phyloP scores from a whole-genome alignment of 371 early-diverging fungal species.

The Zopfochytrium polystomum region DNA sequence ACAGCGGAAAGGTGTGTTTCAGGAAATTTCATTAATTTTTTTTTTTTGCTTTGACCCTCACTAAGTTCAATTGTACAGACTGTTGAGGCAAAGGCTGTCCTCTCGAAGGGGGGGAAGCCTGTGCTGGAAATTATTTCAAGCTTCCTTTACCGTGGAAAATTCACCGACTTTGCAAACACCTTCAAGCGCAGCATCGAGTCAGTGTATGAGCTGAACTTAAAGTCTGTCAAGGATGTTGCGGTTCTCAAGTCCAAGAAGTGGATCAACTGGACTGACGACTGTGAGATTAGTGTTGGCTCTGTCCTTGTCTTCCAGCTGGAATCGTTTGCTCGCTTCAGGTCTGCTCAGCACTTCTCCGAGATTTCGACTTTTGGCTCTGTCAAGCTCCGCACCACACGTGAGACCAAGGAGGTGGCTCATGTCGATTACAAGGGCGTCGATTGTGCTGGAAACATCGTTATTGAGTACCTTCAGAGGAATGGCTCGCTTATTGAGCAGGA shows the following conservation, averaged over 20 bases:
- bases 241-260: constrained; percentile 89
- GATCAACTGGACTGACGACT: constrained; percentile 70
- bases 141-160: constrained; percentile 91
- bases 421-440: constrained; percentile 60
- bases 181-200: constrained; percentile 83
- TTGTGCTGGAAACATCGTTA: constrained; percentile 76
- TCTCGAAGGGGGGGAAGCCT: constrained; percentile 56
- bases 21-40: background rate
- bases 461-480: constrained; percentile 76
- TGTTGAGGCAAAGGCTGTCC: constrained; percentile 78
- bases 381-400: constrained; percentile 78
- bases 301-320: constrained; percentile 80
- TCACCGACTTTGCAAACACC: constrained; percentile 75
- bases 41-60: background rate
- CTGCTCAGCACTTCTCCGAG: constrained; percentile 48
- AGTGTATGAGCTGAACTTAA: constrained; percentile 74
- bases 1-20: constrained; percentile 69
- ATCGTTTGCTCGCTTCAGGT: constrained; percentile 76
- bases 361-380: constrained; percentile 73
- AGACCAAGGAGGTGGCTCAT: constrained; percentile 76
- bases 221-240: constrained; percentile 76
- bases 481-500: constrained; percentile 81
- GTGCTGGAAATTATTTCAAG: constrained; percentile 74
- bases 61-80: constrained; percentile 34
- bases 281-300: constrained; percentile 66